A percentile compares a stretch with the other conserved stretches of the same genome.
Evolutionary conservation across 140 eudicot species (phyloP).

Genomic region (Bidens hawaiensis): DNA sequence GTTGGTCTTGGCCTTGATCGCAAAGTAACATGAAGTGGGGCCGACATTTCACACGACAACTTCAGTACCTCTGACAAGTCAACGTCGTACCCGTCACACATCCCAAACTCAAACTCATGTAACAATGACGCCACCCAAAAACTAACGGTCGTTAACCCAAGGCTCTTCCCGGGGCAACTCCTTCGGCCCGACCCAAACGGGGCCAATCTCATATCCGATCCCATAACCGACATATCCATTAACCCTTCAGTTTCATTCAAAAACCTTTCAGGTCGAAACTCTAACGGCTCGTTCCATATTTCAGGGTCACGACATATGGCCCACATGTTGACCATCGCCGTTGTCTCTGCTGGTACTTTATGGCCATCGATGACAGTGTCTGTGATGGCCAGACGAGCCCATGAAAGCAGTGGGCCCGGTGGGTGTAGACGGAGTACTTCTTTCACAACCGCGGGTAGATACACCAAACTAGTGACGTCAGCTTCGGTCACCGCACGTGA

Average conservation of each 20-base stretch:
- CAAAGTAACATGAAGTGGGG: constrained; percentile 52
- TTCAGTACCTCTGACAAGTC: constrained; percentile 63
- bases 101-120: constrained; percentile 57
- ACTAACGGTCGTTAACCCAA: constrained; percentile 64
- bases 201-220: constrained; percentile 79
- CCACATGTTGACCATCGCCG: constrained; percentile 94
- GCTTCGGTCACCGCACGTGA: constrained; percentile 66
- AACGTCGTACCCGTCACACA: constrained; percentile 17
- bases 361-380: constrained; percentile 66
- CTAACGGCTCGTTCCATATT: constrained; percentile 66
- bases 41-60: constrained; percentile 83
- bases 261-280: constrained; percentile 75
- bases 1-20: constrained; percentile 37
- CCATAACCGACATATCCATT: constrained; percentile 58
- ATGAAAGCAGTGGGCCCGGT: constrained; percentile 87
- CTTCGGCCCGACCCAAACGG: constrained; percentile 94
- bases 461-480: constrained; percentile 50
- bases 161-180: constrained; percentile 73
- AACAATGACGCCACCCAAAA: constrained; percentile 78
- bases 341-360: constrained; percentile 67
- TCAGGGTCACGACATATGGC: constrained; percentile 73
- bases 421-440: constrained; percentile 86
- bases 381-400: constrained; percentile 72
- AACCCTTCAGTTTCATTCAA: constrained; percentile 4
- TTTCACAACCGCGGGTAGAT: constrained; percentile 73